Percentiles rank a stretch among this genome's conserved stretches.
Evolutionary conservation across 768 basidiomycete species (phyloP).

Genomic region (Lactarius evosmus): DNA sequence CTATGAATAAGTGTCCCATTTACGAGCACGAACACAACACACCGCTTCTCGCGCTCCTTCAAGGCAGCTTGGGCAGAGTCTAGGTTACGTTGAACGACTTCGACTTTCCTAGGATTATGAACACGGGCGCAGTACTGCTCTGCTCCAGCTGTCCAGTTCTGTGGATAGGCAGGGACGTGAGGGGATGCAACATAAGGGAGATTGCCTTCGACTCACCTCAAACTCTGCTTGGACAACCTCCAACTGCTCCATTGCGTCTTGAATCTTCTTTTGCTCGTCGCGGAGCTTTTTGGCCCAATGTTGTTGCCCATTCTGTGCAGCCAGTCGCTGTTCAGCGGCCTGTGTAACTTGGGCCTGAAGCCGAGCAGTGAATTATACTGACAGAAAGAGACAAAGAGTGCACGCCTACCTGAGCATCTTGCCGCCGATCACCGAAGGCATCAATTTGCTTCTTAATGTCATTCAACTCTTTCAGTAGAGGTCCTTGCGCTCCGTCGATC

Average conservation of each 20-base stretch:
- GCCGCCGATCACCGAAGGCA: slow-evolving; percentile 47
- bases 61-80: slow-evolving; percentile 62
- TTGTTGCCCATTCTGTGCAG: slow-evolving; percentile 46
- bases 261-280: slow-evolving; percentile 47
- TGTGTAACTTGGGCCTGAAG: slow-evolving; percentile 48
- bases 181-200: not conserved
- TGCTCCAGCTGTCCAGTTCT: slow-evolving; percentile 68
- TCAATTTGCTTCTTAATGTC: slow-evolving; percentile 47
- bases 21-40: slow-evolving; percentile 27
- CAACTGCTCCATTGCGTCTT: slow-evolving; percentile 43
- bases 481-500: slow-evolving; percentile 45
- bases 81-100: slow-evolving; percentile 56
- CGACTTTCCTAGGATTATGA: slow-evolving; percentile 53
- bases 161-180: not conserved
- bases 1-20: slow-evolving; percentile 9
- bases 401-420: slow-evolving; percentile 45
- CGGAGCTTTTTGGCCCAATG: slow-evolving; percentile 54
- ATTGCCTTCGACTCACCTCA: slow-evolving; percentile 41
- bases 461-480: slow-evolving; percentile 44
- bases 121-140: slow-evolving; percentile 56
- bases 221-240: slow-evolving; percentile 61
- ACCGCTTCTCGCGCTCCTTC: slow-evolving; percentile 64
- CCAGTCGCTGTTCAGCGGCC: slow-evolving; percentile 48
- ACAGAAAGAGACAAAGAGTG: slow-evolving; percentile 2
- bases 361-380: slow-evolving; percentile 11